These are phyloP conservation scores for Tephrocybe sp. DNA, from an alignment of 768 basidiomycete genomes.

Conservation along the genomic window DNA sequence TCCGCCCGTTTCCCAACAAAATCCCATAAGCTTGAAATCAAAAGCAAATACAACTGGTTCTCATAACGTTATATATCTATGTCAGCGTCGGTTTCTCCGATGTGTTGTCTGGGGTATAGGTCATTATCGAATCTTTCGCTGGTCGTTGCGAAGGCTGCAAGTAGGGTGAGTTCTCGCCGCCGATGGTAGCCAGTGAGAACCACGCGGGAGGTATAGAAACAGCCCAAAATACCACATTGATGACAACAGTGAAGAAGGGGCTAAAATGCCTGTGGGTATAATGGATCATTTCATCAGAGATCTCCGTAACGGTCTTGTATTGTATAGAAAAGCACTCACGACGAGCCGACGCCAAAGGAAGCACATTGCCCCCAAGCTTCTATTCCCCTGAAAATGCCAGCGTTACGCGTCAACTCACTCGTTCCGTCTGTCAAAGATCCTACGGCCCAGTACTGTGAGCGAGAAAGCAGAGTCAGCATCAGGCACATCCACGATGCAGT, in stretches of 20 bases:
- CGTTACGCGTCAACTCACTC: slow-evolving; percentile 17
- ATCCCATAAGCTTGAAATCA: too few relatives aligned
- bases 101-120: background rate
- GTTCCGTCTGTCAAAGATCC: slow-evolving; percentile 17
- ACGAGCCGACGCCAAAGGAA: slow-evolving; percentile 18
- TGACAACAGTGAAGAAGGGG: slow-evolving; percentile 14
- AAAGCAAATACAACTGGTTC: background rate
- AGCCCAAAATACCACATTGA: slow-evolving; percentile 13
- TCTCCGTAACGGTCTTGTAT: background rate
- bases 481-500: background rate
- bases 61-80: background rate
- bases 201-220: slow-evolving; percentile 16
- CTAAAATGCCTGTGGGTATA: slow-evolving; percentile 14
- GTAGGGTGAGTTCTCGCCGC: slow-evolving; percentile 2
- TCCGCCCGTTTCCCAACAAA: too few relatives aligned
- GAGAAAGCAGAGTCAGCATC: background rate
- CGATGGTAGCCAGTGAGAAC: slow-evolving; percentile 10
- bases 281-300: background rate
- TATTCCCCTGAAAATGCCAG: slow-evolving; percentile 16
- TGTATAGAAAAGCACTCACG: slow-evolving; percentile 10
- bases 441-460: slow-evolving; percentile 16
- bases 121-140: background rate
- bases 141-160: background rate
- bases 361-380: slow-evolving; percentile 20
- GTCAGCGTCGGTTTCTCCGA: background rate